Evolutionary conservation across 768 basidiomycete species (phyloP).

Genomic region (Lactifluus piperatus): DNA sequence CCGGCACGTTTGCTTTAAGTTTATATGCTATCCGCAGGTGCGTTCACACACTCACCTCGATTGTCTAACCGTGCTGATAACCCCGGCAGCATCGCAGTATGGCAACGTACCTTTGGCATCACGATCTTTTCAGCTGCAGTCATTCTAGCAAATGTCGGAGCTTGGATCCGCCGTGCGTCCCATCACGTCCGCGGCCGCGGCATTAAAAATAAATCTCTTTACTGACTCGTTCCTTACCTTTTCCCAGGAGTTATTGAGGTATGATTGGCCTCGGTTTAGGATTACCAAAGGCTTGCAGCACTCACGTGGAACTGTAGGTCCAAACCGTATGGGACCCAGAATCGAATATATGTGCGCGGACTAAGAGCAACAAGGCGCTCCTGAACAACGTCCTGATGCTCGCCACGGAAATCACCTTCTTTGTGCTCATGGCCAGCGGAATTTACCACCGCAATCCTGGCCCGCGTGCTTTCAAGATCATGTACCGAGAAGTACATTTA

Average conservation of each 20-base stretch:
- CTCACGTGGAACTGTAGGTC: neutral
- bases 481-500: constrained; percentile 16
- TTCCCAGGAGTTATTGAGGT: neutral
- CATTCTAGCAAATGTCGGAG: neutral
- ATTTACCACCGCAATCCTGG: constrained; percentile 5
- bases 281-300: neutral
- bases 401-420: neutral
- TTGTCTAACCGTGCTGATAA: neutral
- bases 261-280: neutral
- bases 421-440: constrained; percentile 6
- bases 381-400: neutral
- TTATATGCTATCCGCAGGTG: constrained; percentile 16
- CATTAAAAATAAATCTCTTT: neutral
- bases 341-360: neutral
- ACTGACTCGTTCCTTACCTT: neutral
- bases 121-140: neutral
- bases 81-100: constrained; percentile 9
- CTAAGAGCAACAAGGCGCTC: neutral
- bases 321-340: neutral
- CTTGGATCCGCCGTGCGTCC: constrained; percentile 11
- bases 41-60: neutral
- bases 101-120: constrained; percentile 1
- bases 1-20: constrained; percentile 6
- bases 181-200: neutral
- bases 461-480: constrained; percentile 1